Evolutionary conservation across 1,139 yeast species (phyloP), one percentile per base, ranked within the genome.

Genomic region (Kodamaea sp.): DNA sequence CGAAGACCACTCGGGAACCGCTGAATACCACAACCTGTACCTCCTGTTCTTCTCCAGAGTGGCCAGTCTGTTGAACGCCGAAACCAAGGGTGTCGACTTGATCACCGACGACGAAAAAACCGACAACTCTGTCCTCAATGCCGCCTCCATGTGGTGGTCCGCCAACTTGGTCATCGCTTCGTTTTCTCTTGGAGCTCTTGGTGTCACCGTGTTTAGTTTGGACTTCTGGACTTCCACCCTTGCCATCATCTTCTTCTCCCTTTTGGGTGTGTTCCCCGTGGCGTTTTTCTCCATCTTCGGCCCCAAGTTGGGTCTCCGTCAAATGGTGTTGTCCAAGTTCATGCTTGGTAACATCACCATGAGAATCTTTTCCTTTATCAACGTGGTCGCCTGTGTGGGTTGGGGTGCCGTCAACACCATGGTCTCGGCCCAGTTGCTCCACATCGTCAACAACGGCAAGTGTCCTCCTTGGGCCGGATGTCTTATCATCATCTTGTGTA

Each of bases 401-500:
- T 89, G 97, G 97, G 89, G 95, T 61, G 87, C 95, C 12, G 94
- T 88, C 29, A 90, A 89, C 63, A 85, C 88, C 45, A 86, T 89
- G 78, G 84, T 89, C 18, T 80, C 94, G 22, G 95, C 96, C 15
- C 95, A 87, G 58, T 70, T 89, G 53, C 70, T 89, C 47, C 81
- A 83, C 61, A 79, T 85, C 57, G 82, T 88, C 44, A 86, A 87
- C 62, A 66, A 75, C 51, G 77, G 75, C 23, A 70, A 72, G 32
- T 70, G 86, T 43, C 97, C 97, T 27, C 83, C 94, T 26, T 86
- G 95, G 95, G 96, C 88, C 21, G 96, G 94, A 22, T 83, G 95
- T 61, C 56, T 89, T 41, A 76, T 89, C 42, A 73, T 89, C 51
- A 74, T 84, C 30, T 38, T 84, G 31, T 70, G 77, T 44, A 86